phyloP scores from a whole-genome alignment of 2,329 filamentous ascomycete genomes.

The Colletotrichum lentis region DNA sequence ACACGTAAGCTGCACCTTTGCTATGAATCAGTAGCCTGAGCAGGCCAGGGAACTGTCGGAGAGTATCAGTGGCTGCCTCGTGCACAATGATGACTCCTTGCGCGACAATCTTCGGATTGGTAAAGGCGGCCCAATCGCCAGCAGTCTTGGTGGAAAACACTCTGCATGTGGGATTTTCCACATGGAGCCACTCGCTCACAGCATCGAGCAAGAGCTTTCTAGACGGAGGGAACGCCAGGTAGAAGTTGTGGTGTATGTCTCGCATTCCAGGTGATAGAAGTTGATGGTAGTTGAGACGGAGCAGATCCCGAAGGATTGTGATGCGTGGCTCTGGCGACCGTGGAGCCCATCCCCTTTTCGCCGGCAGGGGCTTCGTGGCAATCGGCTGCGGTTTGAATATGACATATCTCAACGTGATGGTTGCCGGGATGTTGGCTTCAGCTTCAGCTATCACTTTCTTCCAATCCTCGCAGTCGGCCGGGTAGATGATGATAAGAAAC shows the following conservation, averaged over 20 bases:
- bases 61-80: slow-evolving; percentile 50
- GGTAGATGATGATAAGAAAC: slow-evolving; percentile 53
- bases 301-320: slow-evolving; percentile 42
- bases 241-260: slow-evolving; percentile 51
- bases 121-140: slow-evolving; percentile 60
- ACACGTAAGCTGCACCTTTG: slow-evolving; percentile 43
- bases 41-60: slow-evolving; percentile 53
- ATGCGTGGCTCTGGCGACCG: slow-evolving; percentile 2
- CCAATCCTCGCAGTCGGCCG: slow-evolving; percentile 50
- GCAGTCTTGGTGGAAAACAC: slow-evolving; percentile 52
- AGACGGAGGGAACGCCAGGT: slow-evolving; percentile 58
- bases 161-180: slow-evolving; percentile 50
- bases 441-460: slow-evolving; percentile 38
- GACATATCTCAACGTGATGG: slow-evolving; percentile 47
- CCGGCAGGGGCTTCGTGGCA: slow-evolving; percentile 22
- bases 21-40: slow-evolving; percentile 45
- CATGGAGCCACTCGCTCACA: slow-evolving; percentile 56
- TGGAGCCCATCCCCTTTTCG: not conserved
- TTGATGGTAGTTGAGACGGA: slow-evolving; percentile 46
- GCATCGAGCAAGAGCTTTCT: slow-evolving; percentile 48
- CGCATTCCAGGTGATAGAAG: slow-evolving; percentile 40
- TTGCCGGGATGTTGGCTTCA: slow-evolving; percentile 27
- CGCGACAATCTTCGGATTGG: slow-evolving; percentile 38
- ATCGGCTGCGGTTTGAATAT: slow-evolving; percentile 47
- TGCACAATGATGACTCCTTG: slow-evolving; percentile 55